Conservation (phyloP, 2,329 filamentous ascomycete genomes). For the Oidium heveae region DNA sequence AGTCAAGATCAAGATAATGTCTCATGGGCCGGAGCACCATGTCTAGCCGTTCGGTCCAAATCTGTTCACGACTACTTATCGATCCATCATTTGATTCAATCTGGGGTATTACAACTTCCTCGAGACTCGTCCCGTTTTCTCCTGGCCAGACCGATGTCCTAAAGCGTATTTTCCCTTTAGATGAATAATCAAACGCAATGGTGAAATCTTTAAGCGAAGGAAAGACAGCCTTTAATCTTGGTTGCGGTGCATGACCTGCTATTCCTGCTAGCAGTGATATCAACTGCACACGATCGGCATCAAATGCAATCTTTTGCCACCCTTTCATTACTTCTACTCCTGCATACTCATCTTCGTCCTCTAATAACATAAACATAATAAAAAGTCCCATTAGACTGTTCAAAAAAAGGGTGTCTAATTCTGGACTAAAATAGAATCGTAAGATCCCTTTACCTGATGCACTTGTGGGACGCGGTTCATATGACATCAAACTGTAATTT, state of each 20-base stretch:
- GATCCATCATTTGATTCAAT: conserved; percentile 1
- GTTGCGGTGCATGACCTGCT: conserved; percentile 7
- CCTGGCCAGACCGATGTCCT: conserved; percentile 12
- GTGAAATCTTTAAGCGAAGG: conserved; percentile 9
- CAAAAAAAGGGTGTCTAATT: conserved; percentile 10
- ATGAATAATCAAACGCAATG: conserved; percentile 12
- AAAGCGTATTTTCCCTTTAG: conserved; percentile 10
- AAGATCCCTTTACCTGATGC: conserved; percentile 9
- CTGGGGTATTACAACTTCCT: conserved; percentile 2
- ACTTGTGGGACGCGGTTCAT: conserved; percentile 5
- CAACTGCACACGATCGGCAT: conserved; percentile 11
- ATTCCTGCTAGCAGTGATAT: conserved; percentile 11
- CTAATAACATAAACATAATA: conserved; percentile 12
- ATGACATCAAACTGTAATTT: conserved; percentile 10
- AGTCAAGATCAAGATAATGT: conserved; percentile 9
- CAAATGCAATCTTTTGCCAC: conserved; percentile 12
- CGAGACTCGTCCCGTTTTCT: conserved; percentile 9
- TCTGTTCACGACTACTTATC: conserved; percentile 1
- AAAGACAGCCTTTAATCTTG: conserved; percentile 10
- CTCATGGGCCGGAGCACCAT: conserved; percentile 8
- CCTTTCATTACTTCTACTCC: conserved; percentile 9
- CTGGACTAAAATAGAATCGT: conserved; percentile 12
- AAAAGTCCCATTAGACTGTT: conserved; percentile 12
- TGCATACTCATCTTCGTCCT: conserved; percentile 8
- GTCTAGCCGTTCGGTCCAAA: conserved; percentile 1